Conservation (phyloP, 2,329 filamentous ascomycete genomes). For the Hypomyces perniciosus region DNA sequence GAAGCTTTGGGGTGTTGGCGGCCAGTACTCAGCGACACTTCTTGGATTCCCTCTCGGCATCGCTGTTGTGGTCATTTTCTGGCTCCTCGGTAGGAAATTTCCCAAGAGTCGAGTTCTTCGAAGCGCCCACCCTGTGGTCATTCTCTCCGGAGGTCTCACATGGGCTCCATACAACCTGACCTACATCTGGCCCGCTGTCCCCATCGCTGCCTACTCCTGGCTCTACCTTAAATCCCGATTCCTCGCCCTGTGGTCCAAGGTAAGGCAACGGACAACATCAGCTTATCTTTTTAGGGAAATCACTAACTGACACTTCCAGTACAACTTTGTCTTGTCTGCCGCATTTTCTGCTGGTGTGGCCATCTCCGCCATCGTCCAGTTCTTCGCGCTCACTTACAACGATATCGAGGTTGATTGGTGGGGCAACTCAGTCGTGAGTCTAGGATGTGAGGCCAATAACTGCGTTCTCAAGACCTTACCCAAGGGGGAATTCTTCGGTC, state of each 20-base stretch:
- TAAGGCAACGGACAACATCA: background rate
- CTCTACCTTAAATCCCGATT: slow-evolving; percentile 40
- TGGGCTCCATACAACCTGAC: slow-evolving; percentile 41
- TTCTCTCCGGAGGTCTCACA: slow-evolving; percentile 33
- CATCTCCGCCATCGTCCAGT: slow-evolving; percentile 36
- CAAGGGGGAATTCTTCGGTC: slow-evolving; percentile 22
- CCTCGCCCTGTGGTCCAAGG: slow-evolving; percentile 44
- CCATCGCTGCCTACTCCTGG: slow-evolving; percentile 43
- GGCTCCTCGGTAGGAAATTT: slow-evolving; percentile 28
- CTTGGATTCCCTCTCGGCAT: slow-evolving; percentile 36
- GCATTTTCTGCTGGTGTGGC: slow-evolving; percentile 38
- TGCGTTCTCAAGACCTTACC: slow-evolving; percentile 18
- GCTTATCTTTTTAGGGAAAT: background rate
- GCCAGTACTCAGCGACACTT: slow-evolving; percentile 29
- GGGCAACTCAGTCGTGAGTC: slow-evolving; percentile 32
- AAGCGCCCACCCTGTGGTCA: slow-evolving; percentile 37
- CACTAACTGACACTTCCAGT: slow-evolving; percentile 26
- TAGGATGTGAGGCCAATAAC: slow-evolving; percentile 18
- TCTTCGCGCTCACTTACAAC: slow-evolving; percentile 33
- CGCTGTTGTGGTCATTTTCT: slow-evolving; percentile 30
- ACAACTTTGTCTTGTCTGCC: slow-evolving; percentile 40
- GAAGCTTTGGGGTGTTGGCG: slow-evolving; percentile 29
- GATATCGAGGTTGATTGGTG: slow-evolving; percentile 34
- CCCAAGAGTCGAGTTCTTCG: slow-evolving; percentile 28
- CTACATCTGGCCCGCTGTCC: slow-evolving; percentile 42